Base-by-base conservation (phyloP, 2,329 filamentous ascomycete genomes). In the Trichoderma atrobrunneum region DNA sequence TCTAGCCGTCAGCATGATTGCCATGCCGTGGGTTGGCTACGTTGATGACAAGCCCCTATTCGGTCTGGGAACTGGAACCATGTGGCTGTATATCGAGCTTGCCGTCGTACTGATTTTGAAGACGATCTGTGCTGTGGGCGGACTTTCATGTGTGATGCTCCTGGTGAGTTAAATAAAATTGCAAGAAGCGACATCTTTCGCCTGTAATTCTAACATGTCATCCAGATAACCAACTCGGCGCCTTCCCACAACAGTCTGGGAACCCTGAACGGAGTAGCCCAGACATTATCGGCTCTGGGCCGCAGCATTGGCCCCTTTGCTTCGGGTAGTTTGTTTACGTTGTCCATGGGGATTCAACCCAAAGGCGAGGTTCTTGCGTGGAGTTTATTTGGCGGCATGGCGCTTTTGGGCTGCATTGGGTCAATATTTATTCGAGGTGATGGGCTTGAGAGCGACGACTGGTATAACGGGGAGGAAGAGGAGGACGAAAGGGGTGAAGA, bases 1-100 rank as follows among this genome's bases (percentile, higher is more conserved):
- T 0, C 92, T 98, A 75, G 92, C 93, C 1, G 75, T 96, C 14
- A 91, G 93, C 12, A 97, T 98, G 85, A 81, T 93, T 3, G 81
- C 96, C 48, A 97, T 97, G 90, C 96, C 96, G 0, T 97, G 92
- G 84, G 90, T 98, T 26, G 93, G 94, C 0, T 95, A 97, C 77
- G 87, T 90, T 72, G 87, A 92, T 70, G 86, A 87, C 18, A 78
- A 84, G 4, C 84, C 87, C 3, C 83, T 83, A 1, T 85, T 90
- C 60, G 89, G 89, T 0, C 76, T 91, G 7, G 88, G 88, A 0
- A 87, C 83, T 5, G 91, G 92, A 43, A 90, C 89, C 61, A 82
- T 85, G 0, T 93, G 92, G 88, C 82, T 98, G 28, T 97, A 94
- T 82, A 79, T 89, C 4, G 94, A 98, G 80, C 83, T 98, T n/a